These are phyloP conservation scores for Umbelopsis vinacea DNA, from an alignment of 192 early-diverging fungal species.

Conservation along the genomic window DNA sequence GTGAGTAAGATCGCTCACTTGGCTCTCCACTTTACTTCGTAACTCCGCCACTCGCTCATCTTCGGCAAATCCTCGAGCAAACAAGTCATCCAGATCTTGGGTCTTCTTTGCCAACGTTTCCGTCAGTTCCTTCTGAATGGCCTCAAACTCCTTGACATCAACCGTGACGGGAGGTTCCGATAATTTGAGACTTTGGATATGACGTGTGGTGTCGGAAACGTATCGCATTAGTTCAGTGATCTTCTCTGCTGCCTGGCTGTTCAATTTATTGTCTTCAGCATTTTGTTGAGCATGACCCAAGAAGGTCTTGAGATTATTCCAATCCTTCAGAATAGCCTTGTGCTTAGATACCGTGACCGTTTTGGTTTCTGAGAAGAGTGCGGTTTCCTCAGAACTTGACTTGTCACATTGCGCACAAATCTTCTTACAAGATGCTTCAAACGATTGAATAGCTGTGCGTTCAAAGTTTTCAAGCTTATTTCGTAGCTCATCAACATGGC, in stretches of 20 bases:
- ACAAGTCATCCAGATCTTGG: conserved; percentile 13
- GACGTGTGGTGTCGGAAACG: conserved; percentile 30
- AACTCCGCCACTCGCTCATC: conserved; percentile 34
- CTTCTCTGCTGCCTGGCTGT: conserved; percentile 21
- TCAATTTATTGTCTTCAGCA: conserved; percentile 23
- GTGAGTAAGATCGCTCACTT: conserved; percentile 31
- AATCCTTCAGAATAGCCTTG: conserved; percentile 31
- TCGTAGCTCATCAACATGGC: background rate
- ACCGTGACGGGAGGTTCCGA: conserved; percentile 32
- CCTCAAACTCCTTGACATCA: conserved; percentile 35
- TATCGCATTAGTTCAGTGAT: conserved; percentile 30
- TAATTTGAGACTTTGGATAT: conserved; percentile 32
- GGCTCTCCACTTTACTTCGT: conserved; percentile 30
- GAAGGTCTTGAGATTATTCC: conserved; percentile 30
- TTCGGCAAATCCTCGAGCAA: background rate
- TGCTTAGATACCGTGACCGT: conserved; percentile 6
- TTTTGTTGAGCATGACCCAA: conserved; percentile 21
- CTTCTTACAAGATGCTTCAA: conserved; percentile 7
- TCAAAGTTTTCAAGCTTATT: conserved; percentile 5
- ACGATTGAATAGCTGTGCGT: background rate
- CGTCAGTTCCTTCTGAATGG: conserved; percentile 29
- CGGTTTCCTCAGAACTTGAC: background rate
- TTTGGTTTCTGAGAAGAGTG: background rate
- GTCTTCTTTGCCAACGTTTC: conserved; percentile 25
- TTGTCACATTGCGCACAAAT: background rate